Base-by-base conservation (phyloP, 257 asterid genomes). In the Jaltomata sinuosa region DNA sequence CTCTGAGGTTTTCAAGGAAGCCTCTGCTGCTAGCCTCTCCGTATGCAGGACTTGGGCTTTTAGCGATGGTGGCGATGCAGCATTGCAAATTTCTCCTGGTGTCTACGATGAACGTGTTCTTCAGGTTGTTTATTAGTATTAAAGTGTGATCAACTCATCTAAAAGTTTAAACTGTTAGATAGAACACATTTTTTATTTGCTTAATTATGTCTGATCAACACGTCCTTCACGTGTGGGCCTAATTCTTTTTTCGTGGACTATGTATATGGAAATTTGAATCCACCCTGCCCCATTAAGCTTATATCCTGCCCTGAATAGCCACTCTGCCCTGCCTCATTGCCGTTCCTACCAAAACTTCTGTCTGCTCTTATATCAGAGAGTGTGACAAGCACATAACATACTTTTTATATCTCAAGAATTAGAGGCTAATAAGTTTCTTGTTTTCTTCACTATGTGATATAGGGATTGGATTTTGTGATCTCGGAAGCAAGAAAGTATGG, bases 401-500 rank as follows among this genome's bases (percentile, higher is more conserved):
- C 8, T 38, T 38, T 38, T 38, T 34, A 25, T 34, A 10, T 27
- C 8, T 25, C 21, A 15, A 50, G 55, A 50, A 50, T 25, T 65
- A 34, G n/a, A 65, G 42, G 42, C 31, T 36, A 14, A 62, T 27
- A 27, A 27, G 36, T 25, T 61, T 61, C 34, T 61, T 61, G 38
- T 27, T 62, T 27, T 25, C 69, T 62, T 62, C 12, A 62, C 71
- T 64, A 2, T 64, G 32, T 31, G 12, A 38, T 67, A 40, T 67
- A 91, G 93, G 93, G 84, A 53, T 90, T 91, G 15, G 94, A 91
- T 89, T 91, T 88, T 84, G 92, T 91, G 87, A 82, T 91, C 1
- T 85, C 91, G 1, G 91, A 91, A 79, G 94, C 94, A 54, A 82
- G 55, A 85, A 89, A 85, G 80, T 45, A 87, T 52, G 83, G 85